These are phyloP conservation scores for Psilocybe cubensis DNA, from an alignment of 768 basidiomycete species.

Conservation along the genomic window DNA sequence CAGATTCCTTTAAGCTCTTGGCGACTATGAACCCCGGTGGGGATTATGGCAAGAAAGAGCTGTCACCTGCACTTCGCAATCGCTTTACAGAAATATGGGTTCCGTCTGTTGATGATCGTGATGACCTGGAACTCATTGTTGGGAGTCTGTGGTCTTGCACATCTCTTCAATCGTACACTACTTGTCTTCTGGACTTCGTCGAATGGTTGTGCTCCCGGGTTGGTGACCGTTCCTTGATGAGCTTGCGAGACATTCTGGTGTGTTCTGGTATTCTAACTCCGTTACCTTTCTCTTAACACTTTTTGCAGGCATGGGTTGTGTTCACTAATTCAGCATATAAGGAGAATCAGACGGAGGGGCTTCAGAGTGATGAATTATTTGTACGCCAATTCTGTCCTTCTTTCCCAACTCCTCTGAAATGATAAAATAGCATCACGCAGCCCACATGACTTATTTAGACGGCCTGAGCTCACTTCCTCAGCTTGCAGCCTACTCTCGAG, in stretches of 20 bases:
- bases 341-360: slow-evolving; percentile 27
- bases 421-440: slow-evolving; percentile 80
- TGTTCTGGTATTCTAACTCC: slow-evolving; percentile 21
- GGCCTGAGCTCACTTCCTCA: slow-evolving; percentile 83
- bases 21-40: slow-evolving; percentile 99
- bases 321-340: slow-evolving; percentile 73
- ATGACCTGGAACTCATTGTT: slow-evolving; percentile 82
- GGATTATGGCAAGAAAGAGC: slow-evolving; percentile 98
- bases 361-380: slow-evolving; percentile 60
- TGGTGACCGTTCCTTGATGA: slow-evolving; percentile 67
- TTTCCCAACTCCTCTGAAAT: not conserved
- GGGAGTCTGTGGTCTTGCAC: slow-evolving; percentile 66
- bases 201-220: slow-evolving; percentile 74
- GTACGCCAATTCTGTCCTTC: slow-evolving; percentile 46
- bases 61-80: slow-evolving; percentile 95
- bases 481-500: slow-evolving; percentile 61
- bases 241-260: slow-evolving; percentile 89
- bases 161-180: slow-evolving; percentile 57
- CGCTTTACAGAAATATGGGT: slow-evolving; percentile 99
- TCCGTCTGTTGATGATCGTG: slow-evolving; percentile 72
- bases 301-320: slow-evolving; percentile 82
- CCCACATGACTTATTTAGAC: slow-evolving; percentile 91
- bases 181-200: slow-evolving; percentile 72
- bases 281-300: not conserved
- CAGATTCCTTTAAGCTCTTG: slow-evolving; percentile 78